Evolutionary conservation across 495 filamentous ascomycete species (phyloP), one percentile per base, ranked within the genome.

Genomic region (Acidiella bohemica): DNA sequence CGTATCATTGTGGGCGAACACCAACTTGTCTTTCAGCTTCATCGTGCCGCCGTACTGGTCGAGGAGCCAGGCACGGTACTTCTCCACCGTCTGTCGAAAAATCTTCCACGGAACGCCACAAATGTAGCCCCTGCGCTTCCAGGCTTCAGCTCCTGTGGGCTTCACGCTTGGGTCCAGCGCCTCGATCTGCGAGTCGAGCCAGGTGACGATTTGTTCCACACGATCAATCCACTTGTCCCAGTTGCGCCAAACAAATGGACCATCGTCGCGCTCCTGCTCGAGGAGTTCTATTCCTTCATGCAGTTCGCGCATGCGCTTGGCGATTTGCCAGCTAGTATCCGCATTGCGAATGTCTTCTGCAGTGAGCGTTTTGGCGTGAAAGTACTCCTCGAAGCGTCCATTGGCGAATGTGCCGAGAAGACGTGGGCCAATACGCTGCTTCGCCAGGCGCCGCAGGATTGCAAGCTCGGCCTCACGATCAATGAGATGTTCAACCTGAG

Each of bases 1-100:
- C 18, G 90, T 93, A 82, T 99, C 90, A 58, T 95, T 96, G 60
- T 99, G 90, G 19, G 85, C 83, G 67, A 99, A 99, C 5, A 95
- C 80, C 7, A 99, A 70, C 45, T 73, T 67, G 16, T 78, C 69
- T 46, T 78, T 76, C 38, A 96, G 65, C 34, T 71, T 73, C 13
- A 70, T 60, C 1, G 64, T 46, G 7, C 76, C 75, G 18, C 79
- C 81, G 54, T 81, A 86, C 42, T 74, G 70, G n/a, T 72, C 66
- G 33, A 76, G 56, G 12, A 97, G 62, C 72, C 77, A 84, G 21
- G 65, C 60, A 10, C 84, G 72, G 60, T 94, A 95, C 47, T 68
- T 80, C 10, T 85, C 73, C 10, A 96, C 78, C 13, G 73, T 69
- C 27, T 68, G 63, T 44, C 77, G 75, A 61, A 97, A 97, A 5